Conservation (phyloP, 768 basidiomycete species). For the Psilocybe cubensis region DNA sequence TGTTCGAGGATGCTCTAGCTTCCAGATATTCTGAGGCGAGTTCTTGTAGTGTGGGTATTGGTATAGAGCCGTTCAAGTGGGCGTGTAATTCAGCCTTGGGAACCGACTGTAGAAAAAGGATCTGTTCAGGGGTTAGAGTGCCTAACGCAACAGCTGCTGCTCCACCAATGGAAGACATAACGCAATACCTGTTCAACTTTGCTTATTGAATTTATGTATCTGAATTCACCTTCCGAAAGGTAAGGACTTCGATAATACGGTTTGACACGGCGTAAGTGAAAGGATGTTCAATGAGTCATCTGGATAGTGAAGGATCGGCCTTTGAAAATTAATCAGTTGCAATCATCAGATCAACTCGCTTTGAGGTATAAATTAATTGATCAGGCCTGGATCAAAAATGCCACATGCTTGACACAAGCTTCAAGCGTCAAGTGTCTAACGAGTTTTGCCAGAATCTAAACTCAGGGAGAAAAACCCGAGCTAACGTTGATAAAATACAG, state of each 20-base stretch:
- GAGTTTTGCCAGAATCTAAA: no score
- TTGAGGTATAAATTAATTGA: no score
- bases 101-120: constrained; percentile 61
- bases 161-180: constrained; percentile 21
- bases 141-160: constrained; percentile 55
- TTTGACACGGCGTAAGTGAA: background rate
- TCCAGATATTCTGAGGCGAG: constrained; percentile 52
- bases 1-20: constrained; percentile 3
- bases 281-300: background rate
- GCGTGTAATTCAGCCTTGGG: constrained; percentile 89
- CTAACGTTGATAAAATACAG: no score
- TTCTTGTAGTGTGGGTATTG: constrained; percentile 60
- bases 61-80: constrained; percentile 86
- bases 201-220: background rate
- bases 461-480: no score
- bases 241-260: background rate
- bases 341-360: no score
- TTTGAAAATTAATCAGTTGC: no score
- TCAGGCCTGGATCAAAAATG: no score
- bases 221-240: background rate
- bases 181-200: background rate
- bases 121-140: constrained; percentile 52
- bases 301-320: no score
- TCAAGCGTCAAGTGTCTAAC: no score
- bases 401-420: no score